Base-by-base conservation (phyloP, 169 alveolate species). In the Babesia caballi region DNA sequence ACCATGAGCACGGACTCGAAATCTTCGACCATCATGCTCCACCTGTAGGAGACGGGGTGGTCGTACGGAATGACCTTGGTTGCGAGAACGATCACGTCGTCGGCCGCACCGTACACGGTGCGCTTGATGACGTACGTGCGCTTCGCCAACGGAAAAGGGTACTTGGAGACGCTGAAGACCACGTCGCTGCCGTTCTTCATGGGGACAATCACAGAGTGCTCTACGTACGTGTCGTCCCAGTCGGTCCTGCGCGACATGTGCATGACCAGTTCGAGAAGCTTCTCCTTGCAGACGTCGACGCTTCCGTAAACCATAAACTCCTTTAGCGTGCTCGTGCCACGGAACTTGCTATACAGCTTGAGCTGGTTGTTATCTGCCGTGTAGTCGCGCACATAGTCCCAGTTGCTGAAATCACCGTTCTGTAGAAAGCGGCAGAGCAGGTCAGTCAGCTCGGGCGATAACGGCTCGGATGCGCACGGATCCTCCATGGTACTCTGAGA, bases 221-320 rank as follows among this genome's bases (percentile, higher is more conserved):
- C 87, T n/a, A 78, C 51, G 46, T 78, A 78, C 25, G 88, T 81
- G 50, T 63, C 80, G 56, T 81, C 88, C 88, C 88, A 81, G 14
- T 32, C 44, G 27, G 63, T n/a, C 8, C 88, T 35, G 14, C 52
- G 69, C 8, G 44, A 8, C 63, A 63, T 40, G 25, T 61, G 52
- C 63, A 72, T 66, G 21, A 81, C 54, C 42, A 81, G 74, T 7
- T 50, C 66, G 5, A 81, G 28, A 19, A 81, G 46, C 56, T 81
- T 65, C 27, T 81, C 88, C 74, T 59, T 69, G 57, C 74, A 47
- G n/a, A 65, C 84, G 40, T 81, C 74, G n/a, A 81, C 30, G n/a
- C 23, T 41, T 21, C 88, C 88, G 25, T 71, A 27, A 0, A 81
- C 78, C 58, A 81, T 19, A 47, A 70, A 81, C 57, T 81, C 84